Conservation (phyloP, 2,329 filamentous ascomycete genomes). For the Colletotrichum karsti region DNA sequence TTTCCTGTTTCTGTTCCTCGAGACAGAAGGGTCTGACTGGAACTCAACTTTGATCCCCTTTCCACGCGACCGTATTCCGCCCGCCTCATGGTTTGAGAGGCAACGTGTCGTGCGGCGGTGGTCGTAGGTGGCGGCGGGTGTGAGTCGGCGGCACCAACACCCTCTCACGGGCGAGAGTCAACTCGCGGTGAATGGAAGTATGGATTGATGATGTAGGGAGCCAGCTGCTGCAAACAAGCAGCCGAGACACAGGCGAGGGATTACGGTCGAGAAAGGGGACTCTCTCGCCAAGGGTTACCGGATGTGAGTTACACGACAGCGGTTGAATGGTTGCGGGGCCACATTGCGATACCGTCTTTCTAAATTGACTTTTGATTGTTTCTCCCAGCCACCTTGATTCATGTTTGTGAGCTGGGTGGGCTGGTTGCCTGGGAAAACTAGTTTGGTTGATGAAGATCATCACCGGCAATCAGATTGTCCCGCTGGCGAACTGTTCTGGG, state of each 20-base stretch:
- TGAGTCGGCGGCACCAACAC: not conserved
- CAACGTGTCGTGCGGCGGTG: not conserved
- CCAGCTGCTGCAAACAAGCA: not conserved
- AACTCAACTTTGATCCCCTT: not conserved
- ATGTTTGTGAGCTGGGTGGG: not conserved
- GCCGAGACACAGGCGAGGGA: constrained; percentile 17
- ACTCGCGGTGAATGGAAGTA: not conserved
- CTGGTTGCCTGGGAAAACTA: not conserved
- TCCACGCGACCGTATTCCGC: not conserved
- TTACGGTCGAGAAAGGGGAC: not conserved
- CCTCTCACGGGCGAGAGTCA: not conserved
- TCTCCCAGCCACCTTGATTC: not conserved
- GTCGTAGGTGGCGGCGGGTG: not conserved
- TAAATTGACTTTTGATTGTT: not conserved
- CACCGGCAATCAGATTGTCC: not conserved
- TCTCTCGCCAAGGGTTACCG: not conserved
- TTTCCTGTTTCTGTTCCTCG: not conserved
- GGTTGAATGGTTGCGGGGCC: not conserved
- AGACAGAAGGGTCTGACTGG: not conserved
- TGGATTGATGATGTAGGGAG: not conserved
- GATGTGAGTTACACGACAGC: not conserved
- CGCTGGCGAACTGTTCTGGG: not conserved
- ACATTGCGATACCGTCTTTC: not conserved
- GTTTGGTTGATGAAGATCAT: not conserved
- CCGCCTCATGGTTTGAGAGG: not conserved